phyloP scores from a whole-genome alignment of 2,329 filamentous ascomycete genomes.

The Colletotrichum spaethianum region DNA sequence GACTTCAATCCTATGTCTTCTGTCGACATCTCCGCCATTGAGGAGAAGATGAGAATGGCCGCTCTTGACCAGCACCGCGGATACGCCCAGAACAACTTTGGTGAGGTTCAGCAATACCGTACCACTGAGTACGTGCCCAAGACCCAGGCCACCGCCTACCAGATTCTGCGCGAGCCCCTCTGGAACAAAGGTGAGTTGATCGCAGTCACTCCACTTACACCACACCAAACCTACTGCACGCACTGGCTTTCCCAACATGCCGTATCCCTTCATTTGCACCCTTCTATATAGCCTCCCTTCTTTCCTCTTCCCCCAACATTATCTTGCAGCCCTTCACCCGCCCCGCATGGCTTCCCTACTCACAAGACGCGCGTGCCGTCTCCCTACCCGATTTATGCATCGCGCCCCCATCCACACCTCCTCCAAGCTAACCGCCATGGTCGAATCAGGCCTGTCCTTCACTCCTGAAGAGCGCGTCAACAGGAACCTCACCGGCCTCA shows the following conservation, averaged over 20 bases:
- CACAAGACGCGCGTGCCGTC: conserved; percentile 35
- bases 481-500: conserved; percentile 77
- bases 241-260: conserved; percentile 37
- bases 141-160: conserved; percentile 69
- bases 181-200: conserved; percentile 74
- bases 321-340: conserved; percentile 14
- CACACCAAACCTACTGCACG: conserved; percentile 36
- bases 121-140: conserved; percentile 68
- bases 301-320: conserved; percentile 19
- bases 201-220: conserved; percentile 34
- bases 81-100: conserved; percentile 70
- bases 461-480: conserved; percentile 73
- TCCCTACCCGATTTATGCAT: conserved; percentile 18
- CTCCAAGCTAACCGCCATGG: conserved; percentile 38
- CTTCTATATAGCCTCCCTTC: conserved; percentile 36
- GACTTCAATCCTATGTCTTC: conserved; percentile 69
- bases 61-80: conserved; percentile 73
- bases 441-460: conserved; percentile 70
- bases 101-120: conserved; percentile 67
- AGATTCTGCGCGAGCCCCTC: conserved; percentile 72
- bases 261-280: conserved; percentile 37
- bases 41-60: conserved; percentile 73
- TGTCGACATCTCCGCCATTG: conserved; percentile 69
- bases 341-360: conserved; percentile 39
- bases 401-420: conserved; percentile 20